Conservation (phyloP, 345 rosid species). For the Syzygium oleosum region DNA sequence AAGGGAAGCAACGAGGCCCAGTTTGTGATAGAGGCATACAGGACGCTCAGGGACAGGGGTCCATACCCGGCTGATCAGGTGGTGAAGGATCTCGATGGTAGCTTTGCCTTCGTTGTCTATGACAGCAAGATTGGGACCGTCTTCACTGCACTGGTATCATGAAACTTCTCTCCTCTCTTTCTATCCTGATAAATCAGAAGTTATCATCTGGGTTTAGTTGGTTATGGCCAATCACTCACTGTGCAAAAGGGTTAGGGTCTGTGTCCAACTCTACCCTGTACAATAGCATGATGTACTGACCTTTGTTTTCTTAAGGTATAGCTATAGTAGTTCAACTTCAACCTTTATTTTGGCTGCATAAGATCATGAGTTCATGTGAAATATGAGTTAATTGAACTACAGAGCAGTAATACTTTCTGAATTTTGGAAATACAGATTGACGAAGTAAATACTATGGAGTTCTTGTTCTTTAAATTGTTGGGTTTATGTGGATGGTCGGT, state of each 20-base stretch:
- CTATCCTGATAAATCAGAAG: not conserved
- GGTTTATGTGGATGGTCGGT: not conserved
- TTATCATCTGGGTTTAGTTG: not conserved
- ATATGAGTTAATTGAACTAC: not conserved
- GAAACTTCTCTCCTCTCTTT: not conserved
- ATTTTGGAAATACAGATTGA: not conserved
- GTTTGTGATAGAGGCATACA: slow-evolving; percentile 78
- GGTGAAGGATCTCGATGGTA: slow-evolving; percentile 78
- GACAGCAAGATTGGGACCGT: slow-evolving; percentile 65
- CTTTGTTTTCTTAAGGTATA: not conserved
- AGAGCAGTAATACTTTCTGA: not conserved
- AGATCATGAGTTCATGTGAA: not conserved
- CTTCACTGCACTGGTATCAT: slow-evolving; percentile 65
- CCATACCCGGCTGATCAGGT: slow-evolving; percentile 96
- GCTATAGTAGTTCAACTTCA: not conserved
- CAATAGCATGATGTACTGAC: not conserved
- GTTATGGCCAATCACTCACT: not conserved
- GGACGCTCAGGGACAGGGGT: slow-evolving; percentile 85
- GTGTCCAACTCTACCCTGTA: not conserved
- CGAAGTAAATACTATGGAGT: not conserved
- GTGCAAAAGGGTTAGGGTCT: not conserved
- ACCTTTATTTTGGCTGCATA: not conserved
- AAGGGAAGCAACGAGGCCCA: slow-evolving; percentile 70
- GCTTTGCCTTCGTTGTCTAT: slow-evolving; percentile 78
- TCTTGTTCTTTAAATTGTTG: not conserved